Conservation (phyloP, 2,329 filamentous ascomycete genomes). For the Teratosphaeria gauchensis region DNA sequence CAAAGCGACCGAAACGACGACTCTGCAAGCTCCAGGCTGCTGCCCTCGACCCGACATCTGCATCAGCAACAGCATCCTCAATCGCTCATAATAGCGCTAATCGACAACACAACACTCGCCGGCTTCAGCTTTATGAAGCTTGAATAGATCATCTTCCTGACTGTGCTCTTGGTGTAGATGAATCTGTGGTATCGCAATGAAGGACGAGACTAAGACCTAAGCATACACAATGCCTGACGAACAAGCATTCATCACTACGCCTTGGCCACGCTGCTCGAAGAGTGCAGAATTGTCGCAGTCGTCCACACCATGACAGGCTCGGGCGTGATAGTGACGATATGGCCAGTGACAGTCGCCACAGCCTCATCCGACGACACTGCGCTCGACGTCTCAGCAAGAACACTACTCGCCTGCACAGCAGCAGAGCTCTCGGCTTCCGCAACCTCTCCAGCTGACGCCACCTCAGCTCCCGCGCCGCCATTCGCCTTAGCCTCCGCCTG, state of each 20-base stretch:
- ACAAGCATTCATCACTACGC: background rate
- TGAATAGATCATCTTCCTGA: background rate
- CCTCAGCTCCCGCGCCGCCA: background rate
- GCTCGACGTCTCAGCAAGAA: background rate
- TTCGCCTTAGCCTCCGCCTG: constrained; percentile 6
- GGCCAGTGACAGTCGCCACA: background rate
- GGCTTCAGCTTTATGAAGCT: no score
- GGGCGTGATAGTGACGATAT: constrained; percentile 3
- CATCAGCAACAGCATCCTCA: no score
- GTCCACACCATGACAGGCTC: constrained; percentile 2
- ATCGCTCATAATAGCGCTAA: no score
- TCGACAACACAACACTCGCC: no score
- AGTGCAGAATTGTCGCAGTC: constrained; percentile 1
- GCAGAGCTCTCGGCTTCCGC: background rate
- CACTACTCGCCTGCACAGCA: background rate
- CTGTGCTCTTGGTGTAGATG: background rate
- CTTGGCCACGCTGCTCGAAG: background rate
- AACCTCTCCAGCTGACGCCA: background rate
- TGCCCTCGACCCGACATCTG: no score
- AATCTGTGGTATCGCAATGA: background rate
- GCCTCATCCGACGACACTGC: background rate
- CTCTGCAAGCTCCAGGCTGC: no score
- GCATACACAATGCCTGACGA: no score
- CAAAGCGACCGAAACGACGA: no score
- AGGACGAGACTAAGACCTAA: background rate